phyloP scores from a whole-genome alignment of 257 asterid genomes.

The Lithospermum erythrorhizon region DNA sequence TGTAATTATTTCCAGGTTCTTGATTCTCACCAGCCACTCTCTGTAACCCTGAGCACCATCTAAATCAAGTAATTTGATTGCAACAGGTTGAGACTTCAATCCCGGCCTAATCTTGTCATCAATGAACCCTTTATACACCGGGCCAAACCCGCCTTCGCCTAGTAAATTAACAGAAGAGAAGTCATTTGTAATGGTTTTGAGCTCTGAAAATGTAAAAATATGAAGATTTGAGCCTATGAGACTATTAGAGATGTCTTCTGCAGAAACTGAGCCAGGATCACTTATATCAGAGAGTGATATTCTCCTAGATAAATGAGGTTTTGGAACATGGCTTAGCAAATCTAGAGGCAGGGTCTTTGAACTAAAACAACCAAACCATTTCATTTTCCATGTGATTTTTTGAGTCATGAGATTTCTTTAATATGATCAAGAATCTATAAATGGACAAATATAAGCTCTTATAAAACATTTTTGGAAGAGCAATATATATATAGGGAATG shows the following conservation, averaged over 20 bases:
- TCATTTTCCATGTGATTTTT: conserved; percentile 11
- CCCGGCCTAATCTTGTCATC: conserved; percentile 55
- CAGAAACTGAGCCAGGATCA: conserved; percentile 39
- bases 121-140: conserved; percentile 73
- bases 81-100: conserved; percentile 65
- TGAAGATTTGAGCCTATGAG: conserved; percentile 55
- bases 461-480: not conserved
- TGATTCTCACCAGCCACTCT: conserved; percentile 70
- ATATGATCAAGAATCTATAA: not conserved
- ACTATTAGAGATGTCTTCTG: conserved; percentile 46
- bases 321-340: conserved; percentile 13
- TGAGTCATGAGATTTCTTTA: conserved; percentile 8
- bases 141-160: conserved; percentile 91
- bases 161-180: conserved; percentile 49
- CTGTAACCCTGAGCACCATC: conserved; percentile 70
- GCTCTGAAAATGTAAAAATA: conserved; percentile 45
- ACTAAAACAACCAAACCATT: conserved; percentile 22
- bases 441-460: no score
- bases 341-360: conserved; percentile 5
- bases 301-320: conserved; percentile 27
- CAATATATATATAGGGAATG: not conserved
- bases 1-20: not conserved
- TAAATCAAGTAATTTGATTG: conserved; percentile 61
- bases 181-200: conserved; percentile 34
- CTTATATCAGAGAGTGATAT: conserved; percentile 54